phyloP scores from a whole-genome alignment of 2,329 filamentous ascomycete species.

The Podosphaera xanthii region DNA sequence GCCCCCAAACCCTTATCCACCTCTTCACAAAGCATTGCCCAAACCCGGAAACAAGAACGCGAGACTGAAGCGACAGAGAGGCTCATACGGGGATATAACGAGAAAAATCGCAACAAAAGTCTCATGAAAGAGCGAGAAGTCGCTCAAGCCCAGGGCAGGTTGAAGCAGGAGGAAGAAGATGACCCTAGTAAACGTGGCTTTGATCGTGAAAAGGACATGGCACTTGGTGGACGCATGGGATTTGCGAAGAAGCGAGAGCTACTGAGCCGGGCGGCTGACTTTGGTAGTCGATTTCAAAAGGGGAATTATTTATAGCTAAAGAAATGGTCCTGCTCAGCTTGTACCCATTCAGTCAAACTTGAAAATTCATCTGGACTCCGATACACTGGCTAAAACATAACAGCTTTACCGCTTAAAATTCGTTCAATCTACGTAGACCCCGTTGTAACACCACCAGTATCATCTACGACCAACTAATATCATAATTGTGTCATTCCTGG shows the following conservation, averaged over 20 bases:
- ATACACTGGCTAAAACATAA: too few species aligned
- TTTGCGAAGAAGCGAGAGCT: slow-evolving; percentile 55
- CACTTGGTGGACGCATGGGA: slow-evolving; percentile 44
- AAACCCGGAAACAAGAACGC: slow-evolving; percentile 7
- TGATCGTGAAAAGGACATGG: slow-evolving; percentile 88
- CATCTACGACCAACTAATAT: too few species aligned
- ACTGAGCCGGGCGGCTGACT: slow-evolving; percentile 56
- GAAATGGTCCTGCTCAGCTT: slow-evolving; percentile 3
- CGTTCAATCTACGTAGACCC: too few species aligned
- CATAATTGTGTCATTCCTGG: too few species aligned
- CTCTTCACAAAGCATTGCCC: background rate
- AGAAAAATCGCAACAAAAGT: slow-evolving; percentile 29
- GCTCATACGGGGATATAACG: slow-evolving; percentile 35
- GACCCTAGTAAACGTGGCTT: slow-evolving; percentile 79
- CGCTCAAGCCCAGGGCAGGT: slow-evolving; percentile 12
- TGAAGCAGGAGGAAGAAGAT: slow-evolving; percentile 51
- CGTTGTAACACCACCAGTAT: too few species aligned
- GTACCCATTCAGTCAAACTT: too few species aligned
- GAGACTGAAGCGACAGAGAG: slow-evolving; percentile 22
- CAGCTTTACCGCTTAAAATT: too few species aligned
- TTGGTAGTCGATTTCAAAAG: slow-evolving; percentile 27
- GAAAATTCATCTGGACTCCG: too few species aligned
- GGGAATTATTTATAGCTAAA: slow-evolving; percentile 25
- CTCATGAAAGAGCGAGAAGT: slow-evolving; percentile 26
- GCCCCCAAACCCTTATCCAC: slow-evolving; percentile 6